phyloP scores from a whole-genome alignment of 2,329 filamentous ascomycete genomes.

The Colletotrichum camelliae region DNA sequence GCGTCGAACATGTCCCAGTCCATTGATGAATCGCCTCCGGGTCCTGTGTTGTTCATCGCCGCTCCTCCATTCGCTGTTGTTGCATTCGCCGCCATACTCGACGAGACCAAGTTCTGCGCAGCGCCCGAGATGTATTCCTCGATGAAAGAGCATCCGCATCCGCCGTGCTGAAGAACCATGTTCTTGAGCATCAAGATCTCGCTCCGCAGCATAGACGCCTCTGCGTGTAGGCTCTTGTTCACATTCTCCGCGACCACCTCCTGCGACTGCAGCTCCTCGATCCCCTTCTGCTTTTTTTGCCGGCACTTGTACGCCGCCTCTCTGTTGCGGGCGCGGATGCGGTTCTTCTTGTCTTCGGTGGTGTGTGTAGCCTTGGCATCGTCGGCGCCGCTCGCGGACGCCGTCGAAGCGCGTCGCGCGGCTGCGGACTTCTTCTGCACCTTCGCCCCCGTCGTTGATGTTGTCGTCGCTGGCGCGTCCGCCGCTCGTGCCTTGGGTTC shows the following conservation, averaged over 20 bases:
- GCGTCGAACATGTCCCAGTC: slow-evolving; percentile 9
- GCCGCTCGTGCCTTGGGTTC: not conserved
- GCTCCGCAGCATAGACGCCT: slow-evolving; percentile 2
- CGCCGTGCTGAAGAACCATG: slow-evolving; percentile 19
- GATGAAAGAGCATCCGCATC: slow-evolving; percentile 18
- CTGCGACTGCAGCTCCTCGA: slow-evolving; percentile 19
- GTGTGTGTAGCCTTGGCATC: not conserved
- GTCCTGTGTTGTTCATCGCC: too few relatives aligned
- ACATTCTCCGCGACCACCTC: slow-evolving; percentile 23
- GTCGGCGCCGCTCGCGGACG: slow-evolving; percentile 3
- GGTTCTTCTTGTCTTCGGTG: slow-evolving; percentile 11
- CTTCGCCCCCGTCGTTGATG: not conserved
- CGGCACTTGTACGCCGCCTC: slow-evolving; percentile 24
- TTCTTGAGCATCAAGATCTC: slow-evolving; percentile 22
- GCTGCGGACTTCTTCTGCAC: not conserved
- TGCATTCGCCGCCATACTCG: not conserved
- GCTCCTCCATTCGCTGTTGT: not conserved
- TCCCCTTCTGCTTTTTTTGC: slow-evolving; percentile 21
- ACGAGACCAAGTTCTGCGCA: slow-evolving; percentile 7
- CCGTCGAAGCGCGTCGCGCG: not conserved
- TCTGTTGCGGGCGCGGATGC: slow-evolving; percentile 19
- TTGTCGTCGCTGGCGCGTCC: not conserved
- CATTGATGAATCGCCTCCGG: not conserved
- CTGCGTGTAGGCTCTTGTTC: slow-evolving; percentile 9
- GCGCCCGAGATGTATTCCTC: slow-evolving; percentile 20